Evolutionary conservation across 2,329 filamentous ascomycete genomes (phyloP), one percentile per base, ranked within the genome.

Genomic region (Pseudonectria foliicola): DNA sequence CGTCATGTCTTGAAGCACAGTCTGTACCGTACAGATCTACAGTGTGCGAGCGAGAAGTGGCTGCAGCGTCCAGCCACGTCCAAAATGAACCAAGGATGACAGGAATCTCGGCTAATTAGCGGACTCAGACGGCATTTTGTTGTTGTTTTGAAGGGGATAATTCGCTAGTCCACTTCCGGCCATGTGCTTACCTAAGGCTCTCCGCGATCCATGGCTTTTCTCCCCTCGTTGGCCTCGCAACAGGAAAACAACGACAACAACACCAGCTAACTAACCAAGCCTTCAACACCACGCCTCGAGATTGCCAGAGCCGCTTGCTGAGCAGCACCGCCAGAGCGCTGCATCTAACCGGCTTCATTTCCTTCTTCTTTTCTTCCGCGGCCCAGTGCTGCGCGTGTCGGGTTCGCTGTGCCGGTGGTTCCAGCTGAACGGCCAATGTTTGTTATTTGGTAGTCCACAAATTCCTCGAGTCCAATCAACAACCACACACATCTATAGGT

Each of bases 201-300:
- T 21, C 35, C 33, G 27, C 32, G 35, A 30, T 27, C 37, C 38
- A 39, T 35, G 44, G 45, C 46, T 44, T 55, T 53, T 55, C 53
- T 54, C 53, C 49, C 49, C 52, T 55, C 57, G 61, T 64, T 64
- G 61, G 60, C 61, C 61, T 62, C 61, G 61, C 61, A 64, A 63
- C 60, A 61, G 52, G 48, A 59, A 61, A 58, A 59, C 54, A 62
- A 62, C 49, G 51, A 62, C 57, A 62, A 62, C 57, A 62, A 62
- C 53, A 46, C 39, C 52, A 47, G 45, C 46, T 44, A 35, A 51
- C n/a, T n/a, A n/a, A n/a, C n/a, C n/a, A n/a, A n/a, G n/a, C 46
- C 42, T 46, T 46, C 46, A 54, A 43, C 49, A 48, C 53, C 51
- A 54, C 49, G 49, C 53, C 45, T 43, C 40, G 31, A 35, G 35